phyloP scores from a whole-genome alignment of 176 grass and related monocot genomes.

The Zoysia pacifica region DNA sequence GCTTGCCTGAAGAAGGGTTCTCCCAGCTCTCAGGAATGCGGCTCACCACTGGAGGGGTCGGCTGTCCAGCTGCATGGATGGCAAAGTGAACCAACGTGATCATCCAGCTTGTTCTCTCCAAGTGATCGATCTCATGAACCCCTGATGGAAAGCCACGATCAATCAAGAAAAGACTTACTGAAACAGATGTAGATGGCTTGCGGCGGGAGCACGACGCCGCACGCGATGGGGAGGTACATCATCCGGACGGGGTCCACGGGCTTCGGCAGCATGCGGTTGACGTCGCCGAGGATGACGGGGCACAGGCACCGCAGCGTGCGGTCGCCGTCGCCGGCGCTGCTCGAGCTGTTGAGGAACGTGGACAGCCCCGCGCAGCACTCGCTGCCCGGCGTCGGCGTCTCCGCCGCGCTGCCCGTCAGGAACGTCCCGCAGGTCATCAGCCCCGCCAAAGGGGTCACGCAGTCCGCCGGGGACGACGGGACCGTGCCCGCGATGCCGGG shows the following conservation, averaged over 20 bases:
- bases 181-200: slow-evolving; percentile 56
- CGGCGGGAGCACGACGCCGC: slow-evolving; percentile 45
- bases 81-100: no score
- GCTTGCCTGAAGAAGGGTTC: no score
- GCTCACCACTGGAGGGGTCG: no score
- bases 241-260: slow-evolving; percentile 51
- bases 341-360: slow-evolving; percentile 44
- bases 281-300: slow-evolving; percentile 52
- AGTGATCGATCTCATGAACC: no score
- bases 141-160: no score
- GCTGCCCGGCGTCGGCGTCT: slow-evolving; percentile 50
- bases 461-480: slow-evolving; percentile 36
- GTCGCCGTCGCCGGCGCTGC: slow-evolving; percentile 1
- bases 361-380: slow-evolving; percentile 44
- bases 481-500: neutral
- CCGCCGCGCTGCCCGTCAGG: slow-evolving; percentile 41
- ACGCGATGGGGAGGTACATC: slow-evolving; percentile 53
- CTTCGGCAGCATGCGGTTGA: slow-evolving; percentile 51
- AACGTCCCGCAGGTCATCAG: slow-evolving; percentile 56
- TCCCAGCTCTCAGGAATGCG: no score
- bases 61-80: no score
- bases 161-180: slow-evolving; percentile 14
- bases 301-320: slow-evolving; percentile 49
- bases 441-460: slow-evolving; percentile 53
- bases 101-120: no score